These are phyloP conservation scores for Arthonia radiata DNA, from an alignment of 495 filamentous ascomycete genomes.

Conservation along the genomic window DNA sequence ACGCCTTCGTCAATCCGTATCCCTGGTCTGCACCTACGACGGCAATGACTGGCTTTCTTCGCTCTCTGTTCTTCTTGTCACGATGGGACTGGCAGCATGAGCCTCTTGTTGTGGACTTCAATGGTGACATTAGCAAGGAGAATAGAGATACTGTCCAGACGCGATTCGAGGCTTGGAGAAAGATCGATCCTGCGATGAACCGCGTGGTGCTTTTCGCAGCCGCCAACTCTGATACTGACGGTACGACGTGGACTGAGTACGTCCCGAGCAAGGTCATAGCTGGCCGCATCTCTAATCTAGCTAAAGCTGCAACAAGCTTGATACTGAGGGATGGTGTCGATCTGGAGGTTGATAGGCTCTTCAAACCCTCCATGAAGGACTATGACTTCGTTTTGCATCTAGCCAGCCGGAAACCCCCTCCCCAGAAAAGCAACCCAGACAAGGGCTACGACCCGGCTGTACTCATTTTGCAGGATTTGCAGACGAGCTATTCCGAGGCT, in stretches of 20 bases:
- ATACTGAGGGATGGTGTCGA: conserved; percentile 29
- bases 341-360: conserved; percentile 37
- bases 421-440: conserved; percentile 10
- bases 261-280: conserved; percentile 63
- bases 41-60: conserved; percentile 55
- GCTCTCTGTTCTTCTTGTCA: conserved; percentile 50
- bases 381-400: conserved; percentile 72
- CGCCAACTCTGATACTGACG: conserved; percentile 49
- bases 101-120: conserved; percentile 55
- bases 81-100: conserved; percentile 79
- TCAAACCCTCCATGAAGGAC: conserved; percentile 39
- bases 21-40: conserved; percentile 61
- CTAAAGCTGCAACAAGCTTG: conserved; percentile 39
- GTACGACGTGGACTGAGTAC: conserved; percentile 54
- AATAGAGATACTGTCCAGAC: conserved; percentile 34
- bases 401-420: conserved; percentile 5
- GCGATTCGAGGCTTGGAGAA: conserved; percentile 55
- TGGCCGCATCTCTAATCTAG: conserved; percentile 54
- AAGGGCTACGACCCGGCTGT: conserved; percentile 22
- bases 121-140: conserved; percentile 22
- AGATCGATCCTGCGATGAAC: conserved; percentile 72
- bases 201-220: conserved; percentile 59
- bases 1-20: conserved; percentile 55
- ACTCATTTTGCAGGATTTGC: conserved; percentile 33
- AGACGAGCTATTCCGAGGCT: conserved; percentile 30